Conservation (phyloP, 257 asterid species). For the Paraleonurus japonicus region DNA sequence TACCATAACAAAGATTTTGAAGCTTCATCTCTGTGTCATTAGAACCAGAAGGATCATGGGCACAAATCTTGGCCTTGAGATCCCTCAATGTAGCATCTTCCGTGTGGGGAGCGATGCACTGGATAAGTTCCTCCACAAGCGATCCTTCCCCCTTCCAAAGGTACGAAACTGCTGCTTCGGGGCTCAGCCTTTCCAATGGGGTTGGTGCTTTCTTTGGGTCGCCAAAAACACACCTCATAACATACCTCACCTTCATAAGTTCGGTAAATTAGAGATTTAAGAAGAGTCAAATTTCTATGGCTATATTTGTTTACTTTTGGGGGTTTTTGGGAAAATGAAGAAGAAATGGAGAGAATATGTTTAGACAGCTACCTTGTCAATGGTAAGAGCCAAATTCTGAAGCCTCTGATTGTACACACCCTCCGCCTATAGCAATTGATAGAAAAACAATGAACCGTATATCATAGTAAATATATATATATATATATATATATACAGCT, state of each 20-base stretch:
- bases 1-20: constrained; percentile 88
- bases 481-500: not conserved
- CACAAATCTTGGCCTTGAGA: constrained; percentile 68
- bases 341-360: constrained; percentile 8
- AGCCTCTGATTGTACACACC: constrained; percentile 97
- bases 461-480: constrained; percentile 10
- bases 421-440: constrained; percentile 68
- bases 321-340: constrained; percentile 5
- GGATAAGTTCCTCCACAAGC: constrained; percentile 80
- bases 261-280: not conserved
- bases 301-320: not conserved
- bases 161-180: constrained; percentile 67
- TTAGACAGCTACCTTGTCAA: constrained; percentile 69
- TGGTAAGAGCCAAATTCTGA: constrained; percentile 95
- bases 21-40: constrained; percentile 61
- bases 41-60: constrained; percentile 83
- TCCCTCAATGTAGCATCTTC: constrained; percentile 69
- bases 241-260: constrained; percentile 81
- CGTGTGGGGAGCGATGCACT: constrained; percentile 77
- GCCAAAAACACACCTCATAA: constrained; percentile 89
- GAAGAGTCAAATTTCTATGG: not conserved
- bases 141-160: constrained; percentile 95
- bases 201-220: constrained; percentile 97
- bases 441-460: constrained; percentile 11
- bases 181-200: constrained; percentile 84